Conservation (phyloP, 2,329 filamentous ascomycete genomes). For the Paraphoma chrysanthemicola region DNA sequence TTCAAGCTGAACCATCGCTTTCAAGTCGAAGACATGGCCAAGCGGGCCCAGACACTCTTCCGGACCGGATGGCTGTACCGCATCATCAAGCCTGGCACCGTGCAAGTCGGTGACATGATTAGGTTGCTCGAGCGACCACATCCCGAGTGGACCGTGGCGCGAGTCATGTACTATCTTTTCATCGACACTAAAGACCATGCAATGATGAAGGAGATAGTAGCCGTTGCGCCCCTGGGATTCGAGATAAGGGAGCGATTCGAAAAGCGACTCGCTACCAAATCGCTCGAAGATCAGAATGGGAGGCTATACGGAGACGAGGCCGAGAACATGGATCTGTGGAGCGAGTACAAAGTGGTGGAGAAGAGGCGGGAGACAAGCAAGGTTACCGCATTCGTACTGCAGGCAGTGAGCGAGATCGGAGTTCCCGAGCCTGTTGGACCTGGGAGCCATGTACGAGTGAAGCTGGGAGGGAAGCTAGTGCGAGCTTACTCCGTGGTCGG, state of each 20-base stretch:
- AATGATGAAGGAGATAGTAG: slow-evolving; percentile 53
- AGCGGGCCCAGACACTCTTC: slow-evolving; percentile 61
- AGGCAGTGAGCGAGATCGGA: slow-evolving; percentile 50
- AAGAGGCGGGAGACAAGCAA: slow-evolving; percentile 60
- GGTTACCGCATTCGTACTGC: slow-evolving; percentile 61
- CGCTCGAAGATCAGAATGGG: slow-evolving; percentile 38
- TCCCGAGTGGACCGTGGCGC: slow-evolving; percentile 68
- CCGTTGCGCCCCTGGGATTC: slow-evolving; percentile 57
- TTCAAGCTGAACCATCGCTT: slow-evolving; percentile 75
- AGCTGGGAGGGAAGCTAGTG: slow-evolving; percentile 62
- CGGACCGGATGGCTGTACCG: slow-evolving; percentile 73
- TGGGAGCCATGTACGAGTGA: slow-evolving; percentile 65
- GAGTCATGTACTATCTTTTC: slow-evolving; percentile 69
- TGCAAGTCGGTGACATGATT: slow-evolving; percentile 65
- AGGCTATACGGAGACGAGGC: slow-evolving; percentile 35
- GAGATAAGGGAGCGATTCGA: slow-evolving; percentile 61
- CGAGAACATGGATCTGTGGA: slow-evolving; percentile 43
- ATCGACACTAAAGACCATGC: slow-evolving; percentile 57
- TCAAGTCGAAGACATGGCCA: slow-evolving; percentile 67
- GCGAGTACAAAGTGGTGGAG: slow-evolving; percentile 54
- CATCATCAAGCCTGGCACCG: slow-evolving; percentile 62
- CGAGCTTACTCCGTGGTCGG: slow-evolving; percentile 68
- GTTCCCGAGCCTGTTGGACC: slow-evolving; percentile 43
- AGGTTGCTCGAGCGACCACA: slow-evolving; percentile 61
- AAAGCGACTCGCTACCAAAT: slow-evolving; percentile 58